phyloP scores from a whole-genome alignment of 768 basidiomycete genomes.

The Vararia minispora region DNA sequence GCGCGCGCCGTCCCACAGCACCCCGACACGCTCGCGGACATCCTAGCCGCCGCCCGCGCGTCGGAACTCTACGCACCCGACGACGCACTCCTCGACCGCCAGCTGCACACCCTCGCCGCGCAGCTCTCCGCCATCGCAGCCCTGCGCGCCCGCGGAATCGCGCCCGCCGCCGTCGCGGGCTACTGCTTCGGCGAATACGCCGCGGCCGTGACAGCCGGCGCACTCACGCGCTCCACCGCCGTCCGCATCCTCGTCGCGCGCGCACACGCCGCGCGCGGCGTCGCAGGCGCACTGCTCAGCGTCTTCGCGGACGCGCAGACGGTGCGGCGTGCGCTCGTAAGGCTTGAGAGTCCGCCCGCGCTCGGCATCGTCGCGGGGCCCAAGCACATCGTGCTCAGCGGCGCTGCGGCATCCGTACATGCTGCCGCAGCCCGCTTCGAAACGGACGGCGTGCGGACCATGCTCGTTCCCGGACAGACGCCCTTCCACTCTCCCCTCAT shows the following conservation, averaged over 20 bases:
- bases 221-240: background rate
- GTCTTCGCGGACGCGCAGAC: background rate
- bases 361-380: constrained; percentile 4
- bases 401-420: background rate
- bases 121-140: background rate
- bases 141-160: background rate
- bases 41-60: too few relatives aligned
- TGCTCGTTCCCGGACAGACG: background rate
- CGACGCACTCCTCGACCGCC: too few relatives aligned
- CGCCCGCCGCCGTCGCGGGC: constrained; percentile 2
- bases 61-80: too few relatives aligned
- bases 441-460: background rate
- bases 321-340: background rate
- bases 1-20: background rate
- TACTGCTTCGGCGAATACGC: constrained; percentile 7
- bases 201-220: background rate
- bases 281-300: constrained; percentile 1
- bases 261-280: background rate
- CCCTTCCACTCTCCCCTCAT: background rate
- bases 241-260: background rate
- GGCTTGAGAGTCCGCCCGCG: background rate
- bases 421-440: background rate
- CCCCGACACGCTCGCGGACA: too few relatives aligned
- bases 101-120: constrained; percentile 1
- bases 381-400: background rate